These are phyloP conservation scores for Nemania sp. DNA, from an alignment of 2,329 filamentous ascomycete genomes.

Conservation along the genomic window DNA sequence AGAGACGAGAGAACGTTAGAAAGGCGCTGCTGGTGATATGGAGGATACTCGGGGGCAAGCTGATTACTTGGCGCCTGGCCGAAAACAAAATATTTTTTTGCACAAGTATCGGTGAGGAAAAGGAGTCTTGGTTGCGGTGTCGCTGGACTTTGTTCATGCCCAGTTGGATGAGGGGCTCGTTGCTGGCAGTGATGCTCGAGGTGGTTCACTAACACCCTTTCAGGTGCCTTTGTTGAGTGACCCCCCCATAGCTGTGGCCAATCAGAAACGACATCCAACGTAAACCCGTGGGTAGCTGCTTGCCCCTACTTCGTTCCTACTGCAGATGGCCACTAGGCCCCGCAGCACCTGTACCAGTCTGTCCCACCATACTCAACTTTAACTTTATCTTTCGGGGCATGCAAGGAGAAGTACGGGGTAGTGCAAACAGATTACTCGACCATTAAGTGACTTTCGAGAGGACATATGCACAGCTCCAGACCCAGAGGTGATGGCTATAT, in stretches of 20 bases:
- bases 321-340: not conserved
- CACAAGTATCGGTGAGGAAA: constrained; percentile 40
- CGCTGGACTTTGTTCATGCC: constrained; percentile 14
- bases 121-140: constrained; percentile 16
- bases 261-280: constrained; percentile 17
- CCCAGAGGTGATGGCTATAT: no score
- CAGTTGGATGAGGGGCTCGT: constrained; percentile 34
- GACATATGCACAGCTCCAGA: no score
- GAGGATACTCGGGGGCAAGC: constrained; percentile 1
- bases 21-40: constrained; percentile 29
- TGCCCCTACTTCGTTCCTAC: not conserved
- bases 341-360: not conserved
- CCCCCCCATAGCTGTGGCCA: constrained; percentile 32
- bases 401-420: not conserved
- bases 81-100: constrained; percentile 18
- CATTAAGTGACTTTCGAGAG: not conserved
- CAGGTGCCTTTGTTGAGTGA: constrained; percentile 22
- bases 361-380: not conserved
- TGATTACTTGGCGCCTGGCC: constrained; percentile 33
- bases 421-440: not conserved
- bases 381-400: not conserved
- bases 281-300: no score
- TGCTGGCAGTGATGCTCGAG: constrained; percentile 35
- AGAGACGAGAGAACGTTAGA: constrained; percentile 31
- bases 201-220: constrained; percentile 5